Conservation (phyloP, 805 yeast species). For the Wickerhamomyces alni region DNA sequence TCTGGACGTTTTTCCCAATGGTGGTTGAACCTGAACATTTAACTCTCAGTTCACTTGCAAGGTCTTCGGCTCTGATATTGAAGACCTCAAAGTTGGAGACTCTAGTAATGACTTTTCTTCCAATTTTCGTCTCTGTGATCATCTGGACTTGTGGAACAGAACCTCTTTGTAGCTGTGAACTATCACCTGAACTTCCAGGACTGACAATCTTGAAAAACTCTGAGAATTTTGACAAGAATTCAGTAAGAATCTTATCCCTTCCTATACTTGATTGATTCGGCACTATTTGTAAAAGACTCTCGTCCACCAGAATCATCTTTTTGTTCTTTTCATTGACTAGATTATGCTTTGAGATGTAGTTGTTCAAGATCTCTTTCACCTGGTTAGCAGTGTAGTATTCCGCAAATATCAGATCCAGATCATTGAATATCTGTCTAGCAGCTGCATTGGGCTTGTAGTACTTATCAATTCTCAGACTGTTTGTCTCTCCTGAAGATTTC, state of each 20-base stretch:
- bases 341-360: conserved; percentile 48
- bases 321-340: conserved; percentile 49
- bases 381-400: conserved; percentile 48
- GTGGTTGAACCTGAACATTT: conserved; percentile 90
- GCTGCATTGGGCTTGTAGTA: conserved; percentile 53
- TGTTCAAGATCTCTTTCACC: conserved; percentile 43
- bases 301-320: conserved; percentile 50
- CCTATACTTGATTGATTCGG: conserved; percentile 25
- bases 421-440: conserved; percentile 41
- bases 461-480: conserved; percentile 40
- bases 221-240: conserved; percentile 37
- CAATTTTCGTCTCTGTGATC: conserved; percentile 69
- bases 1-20: conserved; percentile 50
- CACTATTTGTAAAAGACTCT: conserved; percentile 39
- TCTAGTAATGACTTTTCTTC: conserved; percentile 74
- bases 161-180: conserved; percentile 47
- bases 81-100: conserved; percentile 66
- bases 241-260: conserved; percentile 35
- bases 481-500: conserved; percentile 22
- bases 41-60: conserved; percentile 65
- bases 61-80: conserved; percentile 52
- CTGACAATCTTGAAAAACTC: conserved; percentile 43
- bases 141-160: conserved; percentile 59
- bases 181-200: conserved; percentile 30
- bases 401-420: conserved; percentile 30